phyloP scores from a whole-genome alignment of 441 rosid genomes.

The Iberis amara region DNA sequence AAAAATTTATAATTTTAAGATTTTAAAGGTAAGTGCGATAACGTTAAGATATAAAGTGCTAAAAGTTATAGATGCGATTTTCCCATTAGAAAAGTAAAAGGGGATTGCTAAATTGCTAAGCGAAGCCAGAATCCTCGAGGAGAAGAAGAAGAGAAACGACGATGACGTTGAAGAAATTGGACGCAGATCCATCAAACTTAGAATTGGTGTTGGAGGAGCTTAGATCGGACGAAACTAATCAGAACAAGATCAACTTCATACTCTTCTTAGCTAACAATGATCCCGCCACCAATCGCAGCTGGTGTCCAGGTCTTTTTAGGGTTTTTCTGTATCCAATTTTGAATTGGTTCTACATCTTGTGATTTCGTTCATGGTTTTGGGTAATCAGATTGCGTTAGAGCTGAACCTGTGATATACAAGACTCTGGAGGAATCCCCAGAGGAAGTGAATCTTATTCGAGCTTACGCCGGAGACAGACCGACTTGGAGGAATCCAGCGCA shows the following conservation, averaged over 20 bases:
- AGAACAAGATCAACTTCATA: constrained; percentile 52
- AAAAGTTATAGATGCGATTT: too few species aligned
- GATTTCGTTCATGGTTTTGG: neutral
- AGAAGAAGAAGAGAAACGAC: constrained; percentile 5
- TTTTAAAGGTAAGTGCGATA: too few species aligned
- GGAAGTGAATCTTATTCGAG: constrained; percentile 53
- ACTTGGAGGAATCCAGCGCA: constrained; percentile 76
- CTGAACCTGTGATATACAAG: constrained; percentile 78
- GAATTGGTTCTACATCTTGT: neutral
- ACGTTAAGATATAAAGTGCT: too few species aligned
- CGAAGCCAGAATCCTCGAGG: too few species aligned
- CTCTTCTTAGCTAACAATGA: constrained; percentile 76
- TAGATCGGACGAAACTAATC: constrained; percentile 45
- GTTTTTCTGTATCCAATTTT: neutral
- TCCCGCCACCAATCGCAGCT: constrained; percentile 60
- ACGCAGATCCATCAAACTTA: constrained; percentile 51
- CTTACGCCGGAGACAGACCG: constrained; percentile 75
- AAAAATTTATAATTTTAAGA: too few species aligned
- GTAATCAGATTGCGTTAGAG: constrained; percentile 71
- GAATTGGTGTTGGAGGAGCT: constrained; percentile 46
- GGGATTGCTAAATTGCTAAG: too few species aligned
- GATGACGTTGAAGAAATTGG: constrained; percentile 50
- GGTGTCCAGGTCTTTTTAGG: constrained; percentile 66
- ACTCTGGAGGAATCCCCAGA: constrained; percentile 56
- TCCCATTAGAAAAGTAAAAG: too few species aligned